Evolutionary conservation across 2,329 filamentous ascomycete species (phyloP), one percentile per base, ranked within the genome.

Genomic region (Knufia fluminis): DNA sequence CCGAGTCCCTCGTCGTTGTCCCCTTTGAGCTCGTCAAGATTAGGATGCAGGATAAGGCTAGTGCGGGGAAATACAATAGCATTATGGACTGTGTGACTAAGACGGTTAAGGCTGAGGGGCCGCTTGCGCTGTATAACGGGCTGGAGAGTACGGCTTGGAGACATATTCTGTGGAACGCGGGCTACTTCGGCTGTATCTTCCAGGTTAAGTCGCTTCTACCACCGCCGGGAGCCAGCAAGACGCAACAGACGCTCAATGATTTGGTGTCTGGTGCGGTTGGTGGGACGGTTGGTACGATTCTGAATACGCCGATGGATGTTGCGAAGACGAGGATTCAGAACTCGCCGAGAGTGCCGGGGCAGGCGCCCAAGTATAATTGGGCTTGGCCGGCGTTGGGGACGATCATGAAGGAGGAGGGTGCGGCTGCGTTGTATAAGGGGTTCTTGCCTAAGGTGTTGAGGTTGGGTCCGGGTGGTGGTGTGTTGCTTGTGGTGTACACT

Each of bases 1-100:
- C 91, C 51, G 92, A 98, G 71, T 78, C 91, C 46, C 92, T 98
- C 66, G 90, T 97, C 58, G 92, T 98, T 53, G 92, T 98, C 26
- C 92, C 92, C 45, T 98, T 98, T 68, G 92, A 96, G 75, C 80
- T 96, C 52, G 85, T 98, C 77, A 98, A 98, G 80, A 98, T 98
- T 66, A 84, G 92, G 59, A 78, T 98, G 41, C 92, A 98, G 69
- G 92, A 98, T 74, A 89, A 86, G 71, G 88, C 91, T 14, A 92
- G 89, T 45, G 88, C 91, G 36, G 81, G 85, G 65, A 94, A 76
- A 56, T 78, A 77, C 63, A 77, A 72, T 54, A 73, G 73, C 46
- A 71, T 75, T 64, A 57, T 70, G 8, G 72, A 75, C 49, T 76
- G 76, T 35, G 74, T 78, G 44, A 64, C 64, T 52, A 77, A 76